Conservation (phyloP, 306 rosid species). For the Astragalus membranaceus region DNA sequence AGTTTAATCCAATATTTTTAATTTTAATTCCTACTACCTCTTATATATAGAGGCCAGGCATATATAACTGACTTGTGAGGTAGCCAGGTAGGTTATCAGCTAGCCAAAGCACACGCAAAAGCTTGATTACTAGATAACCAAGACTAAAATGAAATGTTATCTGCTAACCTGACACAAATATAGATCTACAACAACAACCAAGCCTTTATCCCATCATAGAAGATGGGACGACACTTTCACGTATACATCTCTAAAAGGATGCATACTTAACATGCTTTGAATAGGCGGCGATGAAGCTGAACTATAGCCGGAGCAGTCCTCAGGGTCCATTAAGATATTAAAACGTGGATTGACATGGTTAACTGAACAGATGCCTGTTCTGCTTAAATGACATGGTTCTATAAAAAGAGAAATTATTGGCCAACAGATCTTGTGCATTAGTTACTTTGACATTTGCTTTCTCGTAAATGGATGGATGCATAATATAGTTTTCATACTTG, state of each 20-base stretch:
- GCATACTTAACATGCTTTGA: background rate
- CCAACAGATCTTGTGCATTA: background rate
- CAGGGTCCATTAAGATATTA: background rate
- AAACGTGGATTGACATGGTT: background rate
- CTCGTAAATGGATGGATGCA: background rate
- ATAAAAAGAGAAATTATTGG: background rate
- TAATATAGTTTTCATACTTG: background rate
- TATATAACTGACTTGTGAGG: background rate
- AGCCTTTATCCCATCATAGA: background rate
- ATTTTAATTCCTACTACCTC: background rate
- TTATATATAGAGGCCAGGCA: background rate
- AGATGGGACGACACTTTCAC: background rate
- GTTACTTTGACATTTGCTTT: background rate
- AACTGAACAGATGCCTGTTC: background rate
- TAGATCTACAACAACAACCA: background rate
- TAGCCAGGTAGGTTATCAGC: background rate
- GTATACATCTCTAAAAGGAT: background rate
- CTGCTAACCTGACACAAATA: background rate
- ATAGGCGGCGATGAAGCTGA: background rate
- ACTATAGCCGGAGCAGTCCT: background rate
- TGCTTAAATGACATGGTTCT: background rate
- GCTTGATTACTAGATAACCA: background rate
- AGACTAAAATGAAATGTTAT: background rate
- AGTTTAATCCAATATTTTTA: background rate
- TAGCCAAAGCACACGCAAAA: background rate